Evolutionary conservation across 2,329 filamentous ascomycete species (phyloP).

Genomic region (Chaetomiaceae sp.): DNA sequence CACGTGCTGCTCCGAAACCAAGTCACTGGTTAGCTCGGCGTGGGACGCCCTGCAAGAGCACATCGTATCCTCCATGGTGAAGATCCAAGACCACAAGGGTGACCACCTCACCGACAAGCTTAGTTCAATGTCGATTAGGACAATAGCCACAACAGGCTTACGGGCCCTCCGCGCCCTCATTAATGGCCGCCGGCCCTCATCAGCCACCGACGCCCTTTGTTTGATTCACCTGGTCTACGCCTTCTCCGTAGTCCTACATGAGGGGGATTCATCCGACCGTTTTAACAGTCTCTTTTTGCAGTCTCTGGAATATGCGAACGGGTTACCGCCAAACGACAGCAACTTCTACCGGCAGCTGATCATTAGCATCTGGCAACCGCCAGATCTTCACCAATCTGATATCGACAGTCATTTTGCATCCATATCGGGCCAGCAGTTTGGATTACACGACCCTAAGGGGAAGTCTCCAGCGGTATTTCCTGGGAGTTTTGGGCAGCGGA

Average conservation of each 20-base stretch:
- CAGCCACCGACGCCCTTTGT: slow-evolving; percentile 45
- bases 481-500: slow-evolving; percentile 3
- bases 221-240: slow-evolving; percentile 51
- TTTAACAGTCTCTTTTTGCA: slow-evolving; percentile 44
- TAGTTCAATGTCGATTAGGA: slow-evolving; percentile 35
- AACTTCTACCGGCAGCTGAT: slow-evolving; percentile 42
- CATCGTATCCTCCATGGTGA: slow-evolving; percentile 41
- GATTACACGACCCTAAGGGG: slow-evolving; percentile 37
- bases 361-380: slow-evolving; percentile 47
- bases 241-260: slow-evolving; percentile 45
- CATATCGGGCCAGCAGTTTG: slow-evolving; percentile 18
- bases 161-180: slow-evolving; percentile 39
- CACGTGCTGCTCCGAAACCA: slow-evolving; percentile 32
- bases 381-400: slow-evolving; percentile 30
- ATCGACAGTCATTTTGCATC: slow-evolving; percentile 29
- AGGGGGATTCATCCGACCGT: slow-evolving; percentile 35
- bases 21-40: slow-evolving; percentile 40
- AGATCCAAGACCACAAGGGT: slow-evolving; percentile 37
- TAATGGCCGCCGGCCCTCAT: slow-evolving; percentile 34
- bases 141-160: slow-evolving; percentile 41
- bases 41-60: slow-evolving; percentile 46
- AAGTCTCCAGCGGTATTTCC: slow-evolving; percentile 35
- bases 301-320: slow-evolving; percentile 41
- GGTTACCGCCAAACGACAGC: slow-evolving; percentile 37
- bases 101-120: slow-evolving; percentile 43